These are phyloP conservation scores for Salix suchowensis DNA, from an alignment of 345 rosid genomes.

Conservation along the genomic window DNA sequence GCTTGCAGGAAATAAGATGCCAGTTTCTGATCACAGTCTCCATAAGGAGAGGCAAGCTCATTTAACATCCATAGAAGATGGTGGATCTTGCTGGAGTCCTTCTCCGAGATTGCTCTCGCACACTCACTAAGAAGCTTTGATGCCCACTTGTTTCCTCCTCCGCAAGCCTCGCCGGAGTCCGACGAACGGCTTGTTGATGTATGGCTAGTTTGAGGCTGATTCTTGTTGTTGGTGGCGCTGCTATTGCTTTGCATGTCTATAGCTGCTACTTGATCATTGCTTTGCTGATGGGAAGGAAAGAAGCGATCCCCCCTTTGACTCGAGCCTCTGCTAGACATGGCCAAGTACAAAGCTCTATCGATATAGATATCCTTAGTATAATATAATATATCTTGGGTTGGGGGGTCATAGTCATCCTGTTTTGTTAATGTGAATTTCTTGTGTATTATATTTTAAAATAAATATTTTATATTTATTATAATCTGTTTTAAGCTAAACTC, in stretches of 20 bases:
- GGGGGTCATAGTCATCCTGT: conserved; percentile 22
- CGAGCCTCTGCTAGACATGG: conserved; percentile 21
- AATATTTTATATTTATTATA: background rate
- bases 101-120: conserved; percentile 64
- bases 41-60: conserved; percentile 71
- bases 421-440: conserved; percentile 1
- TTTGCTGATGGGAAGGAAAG: conserved; percentile 18
- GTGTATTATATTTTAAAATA: background rate
- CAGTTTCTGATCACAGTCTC: conserved; percentile 68
- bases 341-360: conserved; percentile 24
- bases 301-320: conserved; percentile 36
- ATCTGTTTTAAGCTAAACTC: background rate
- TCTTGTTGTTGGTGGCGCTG: conserved; percentile 3
- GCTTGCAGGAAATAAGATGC: conserved; percentile 71
- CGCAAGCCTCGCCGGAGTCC: conserved; percentile 37
- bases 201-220: conserved; percentile 35
- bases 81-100: conserved; percentile 59
- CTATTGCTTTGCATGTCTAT: conserved; percentile 37
- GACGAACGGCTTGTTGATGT: conserved; percentile 51
- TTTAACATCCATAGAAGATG: conserved; percentile 75
- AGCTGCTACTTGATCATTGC: conserved; percentile 24
- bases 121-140: conserved; percentile 59
- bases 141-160: conserved; percentile 45
- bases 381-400: conserved; percentile 7
- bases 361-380: conserved; percentile 7